Conservation (phyloP, 1,139 yeast genomes). For the Wickerhamomyces sp. region DNA sequence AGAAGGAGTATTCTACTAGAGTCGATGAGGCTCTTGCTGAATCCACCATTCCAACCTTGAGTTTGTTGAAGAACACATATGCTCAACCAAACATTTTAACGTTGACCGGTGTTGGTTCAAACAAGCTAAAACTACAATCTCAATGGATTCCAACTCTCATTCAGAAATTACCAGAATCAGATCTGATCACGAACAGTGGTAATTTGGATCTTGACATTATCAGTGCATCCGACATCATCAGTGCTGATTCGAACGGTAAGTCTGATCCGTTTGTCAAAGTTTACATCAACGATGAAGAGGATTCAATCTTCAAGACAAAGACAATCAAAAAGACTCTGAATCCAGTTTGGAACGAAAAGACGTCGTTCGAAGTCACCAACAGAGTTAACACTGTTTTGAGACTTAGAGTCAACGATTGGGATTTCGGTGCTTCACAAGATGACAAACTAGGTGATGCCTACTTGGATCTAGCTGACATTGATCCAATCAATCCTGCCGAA, state of each 20-base stretch:
- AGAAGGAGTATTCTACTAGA: conserved; percentile 46
- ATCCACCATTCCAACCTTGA: conserved; percentile 59
- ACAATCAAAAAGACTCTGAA: conserved; percentile 79
- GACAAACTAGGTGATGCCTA: conserved; percentile 72
- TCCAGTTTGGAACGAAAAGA: conserved; percentile 79
- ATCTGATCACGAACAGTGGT: conserved; percentile 75
- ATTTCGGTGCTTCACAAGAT: conserved; percentile 79
- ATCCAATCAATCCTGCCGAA: conserved; percentile 48
- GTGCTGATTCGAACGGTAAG: conserved; percentile 87
- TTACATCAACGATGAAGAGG: conserved; percentile 55
- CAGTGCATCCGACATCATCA: conserved; percentile 63
- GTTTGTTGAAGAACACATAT: conserved; percentile 63
- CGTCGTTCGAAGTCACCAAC: conserved; percentile 44
- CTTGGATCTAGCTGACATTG: conserved; percentile 55
- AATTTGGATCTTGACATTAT: conserved; percentile 55
- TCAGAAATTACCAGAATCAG: conserved; percentile 63
- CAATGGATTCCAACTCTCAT: conserved; percentile 76
- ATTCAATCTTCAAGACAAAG: conserved; percentile 60
- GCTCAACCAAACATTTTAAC: conserved; percentile 51
- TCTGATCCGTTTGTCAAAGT: conserved; percentile 86
- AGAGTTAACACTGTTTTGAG: conserved; percentile 56
- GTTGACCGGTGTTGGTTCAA: conserved; percentile 42
- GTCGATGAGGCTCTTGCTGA: conserved; percentile 60
- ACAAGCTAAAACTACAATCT: conserved; percentile 52
- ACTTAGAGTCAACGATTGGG: conserved; percentile 80